These are phyloP conservation scores for Kuraishia hungarica DNA, from an alignment of 805 yeast genomes.

Conservation along the genomic window DNA sequence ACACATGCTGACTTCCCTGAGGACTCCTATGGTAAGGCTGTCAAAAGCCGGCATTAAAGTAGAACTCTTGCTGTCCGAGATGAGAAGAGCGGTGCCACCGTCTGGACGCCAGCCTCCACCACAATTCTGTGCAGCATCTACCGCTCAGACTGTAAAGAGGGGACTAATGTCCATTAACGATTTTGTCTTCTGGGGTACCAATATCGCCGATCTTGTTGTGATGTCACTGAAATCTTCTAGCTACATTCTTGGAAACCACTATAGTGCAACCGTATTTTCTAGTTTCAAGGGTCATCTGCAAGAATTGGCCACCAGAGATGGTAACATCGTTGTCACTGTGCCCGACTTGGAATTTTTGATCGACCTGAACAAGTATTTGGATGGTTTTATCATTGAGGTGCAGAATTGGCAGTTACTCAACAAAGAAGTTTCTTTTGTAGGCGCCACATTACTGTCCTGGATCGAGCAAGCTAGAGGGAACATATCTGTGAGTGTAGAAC, in stretches of 20 bases:
- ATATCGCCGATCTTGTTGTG: neutral
- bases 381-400: neutral
- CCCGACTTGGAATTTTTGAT: slow-evolving; percentile 12
- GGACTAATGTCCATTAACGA: neutral
- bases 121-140: neutral
- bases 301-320: neutral
- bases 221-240: neutral
- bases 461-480: neutral
- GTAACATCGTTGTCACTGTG: neutral
- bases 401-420: neutral
- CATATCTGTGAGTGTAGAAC: neutral
- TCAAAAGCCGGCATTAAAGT: slow-evolving; percentile 10
- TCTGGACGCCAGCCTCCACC: slow-evolving; percentile 19
- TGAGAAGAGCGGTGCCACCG: neutral
- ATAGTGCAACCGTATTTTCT: neutral
- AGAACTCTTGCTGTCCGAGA: neutral
- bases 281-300: neutral
- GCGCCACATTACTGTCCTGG: neutral
- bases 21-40: slow-evolving; percentile 24
- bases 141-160: neutral
- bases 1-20: slow-evolving; percentile 37
- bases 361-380: slow-evolving; percentile 3
- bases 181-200: neutral
- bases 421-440: neutral
- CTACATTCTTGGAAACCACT: slow-evolving; percentile 4